These are phyloP conservation scores for Schizochytrium sp. DNA, from an alignment of 108 stramenopile species.

Conservation along the genomic window DNA sequence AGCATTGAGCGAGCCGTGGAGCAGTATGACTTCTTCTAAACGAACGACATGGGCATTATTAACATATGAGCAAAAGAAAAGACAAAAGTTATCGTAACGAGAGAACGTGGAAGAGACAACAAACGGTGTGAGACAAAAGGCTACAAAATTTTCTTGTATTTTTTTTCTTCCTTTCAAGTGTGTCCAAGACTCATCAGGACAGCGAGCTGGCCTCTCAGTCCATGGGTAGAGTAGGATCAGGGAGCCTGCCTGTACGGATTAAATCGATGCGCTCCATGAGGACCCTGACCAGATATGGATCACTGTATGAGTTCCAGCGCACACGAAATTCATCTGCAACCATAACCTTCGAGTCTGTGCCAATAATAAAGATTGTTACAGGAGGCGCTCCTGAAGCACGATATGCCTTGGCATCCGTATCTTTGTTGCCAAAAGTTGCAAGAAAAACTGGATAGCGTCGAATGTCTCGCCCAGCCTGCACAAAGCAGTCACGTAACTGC, in stretches of 20 bases:
- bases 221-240: slow-evolving; percentile 42
- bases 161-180: too few relatives aligned
- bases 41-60: too few relatives aligned
- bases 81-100: too few relatives aligned
- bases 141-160: too few relatives aligned
- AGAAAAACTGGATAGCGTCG: slow-evolving; percentile 26
- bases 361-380: slow-evolving; percentile 44
- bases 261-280: slow-evolving; percentile 57
- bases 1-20: too few relatives aligned
- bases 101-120: too few relatives aligned
- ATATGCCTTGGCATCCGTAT: slow-evolving; percentile 32
- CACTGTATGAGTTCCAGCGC: slow-evolving; percentile 28
- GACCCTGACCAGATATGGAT: neutral
- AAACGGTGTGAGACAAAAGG: too few relatives aligned
- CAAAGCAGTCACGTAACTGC: slow-evolving; percentile 48
- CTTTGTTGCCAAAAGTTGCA: slow-evolving; percentile 58
- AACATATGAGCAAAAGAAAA: too few relatives aligned
- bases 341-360: neutral
- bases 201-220: neutral
- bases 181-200: neutral
- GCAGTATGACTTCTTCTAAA: too few relatives aligned
- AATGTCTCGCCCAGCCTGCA: slow-evolving; percentile 25
- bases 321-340: slow-evolving; percentile 25
- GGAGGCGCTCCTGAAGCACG: slow-evolving; percentile 2
- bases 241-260: slow-evolving; percentile 7